Percentiles rank a stretch among this genome's conserved stretches.
Conservation (phyloP, 257 asterid genomes). For the Solanum sparsipilum region DNA sequence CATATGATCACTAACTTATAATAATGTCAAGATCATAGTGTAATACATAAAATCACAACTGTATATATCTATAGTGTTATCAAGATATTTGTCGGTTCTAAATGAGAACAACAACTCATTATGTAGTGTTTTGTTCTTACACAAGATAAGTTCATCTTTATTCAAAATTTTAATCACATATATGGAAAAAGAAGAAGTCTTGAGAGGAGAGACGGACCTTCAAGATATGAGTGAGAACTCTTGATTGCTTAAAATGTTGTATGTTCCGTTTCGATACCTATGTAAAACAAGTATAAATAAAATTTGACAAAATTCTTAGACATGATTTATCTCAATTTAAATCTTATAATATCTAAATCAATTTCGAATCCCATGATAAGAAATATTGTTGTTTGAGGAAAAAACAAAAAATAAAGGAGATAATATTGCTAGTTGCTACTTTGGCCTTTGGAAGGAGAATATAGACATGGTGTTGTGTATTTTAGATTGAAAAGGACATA, state of each 20-base stretch:
- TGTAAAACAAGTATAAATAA: not conserved
- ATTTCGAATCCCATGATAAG: not conserved
- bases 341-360: not conserved
- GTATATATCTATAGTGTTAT: not conserved
- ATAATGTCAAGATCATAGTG: not conserved
- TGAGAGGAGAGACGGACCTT: not conserved
- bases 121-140: no score
- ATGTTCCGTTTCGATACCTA: not conserved
- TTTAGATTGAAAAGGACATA: not conserved
- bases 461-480: not conserved
- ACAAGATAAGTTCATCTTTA: not conserved
- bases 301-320: not conserved
- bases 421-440: not conserved
- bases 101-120: not conserved
- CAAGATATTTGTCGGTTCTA: not conserved
- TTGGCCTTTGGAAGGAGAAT: not conserved
- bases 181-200: not conserved
- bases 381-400: not conserved
- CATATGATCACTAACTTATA: not conserved
- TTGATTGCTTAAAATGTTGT: not conserved
- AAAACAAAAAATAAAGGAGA: not conserved
- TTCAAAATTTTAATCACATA: not conserved
- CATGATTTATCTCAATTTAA: not conserved
- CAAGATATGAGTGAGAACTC: not conserved
- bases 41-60: not conserved